Percentiles rank a stretch among this genome's conserved stretches.
These are phyloP conservation scores for Fraxinus quadrangulata DNA, from an alignment of 257 asterid genomes.

Conservation along the genomic window DNA sequence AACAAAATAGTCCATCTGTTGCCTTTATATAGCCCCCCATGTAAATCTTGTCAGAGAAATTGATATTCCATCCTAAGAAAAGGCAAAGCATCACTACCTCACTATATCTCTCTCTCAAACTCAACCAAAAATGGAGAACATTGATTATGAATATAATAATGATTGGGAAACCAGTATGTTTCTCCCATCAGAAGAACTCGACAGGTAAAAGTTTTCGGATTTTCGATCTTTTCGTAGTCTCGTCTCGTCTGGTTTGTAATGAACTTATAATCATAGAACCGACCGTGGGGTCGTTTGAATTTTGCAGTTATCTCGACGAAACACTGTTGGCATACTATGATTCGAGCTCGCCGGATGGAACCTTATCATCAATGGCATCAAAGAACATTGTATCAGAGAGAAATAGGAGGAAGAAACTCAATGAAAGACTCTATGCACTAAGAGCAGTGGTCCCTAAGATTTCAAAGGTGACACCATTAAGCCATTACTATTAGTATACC, in stretches of 20 bases:
- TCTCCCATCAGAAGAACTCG: slow-evolving; percentile 43
- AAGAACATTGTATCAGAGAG: slow-evolving; percentile 74
- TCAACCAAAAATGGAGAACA: slow-evolving; percentile 29
- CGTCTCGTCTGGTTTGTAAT: no score
- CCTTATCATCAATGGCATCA: slow-evolving; percentile 49
- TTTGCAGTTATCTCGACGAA: slow-evolving; percentile 51
- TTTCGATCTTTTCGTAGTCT: background rate
- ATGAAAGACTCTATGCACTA: slow-evolving; percentile 65
- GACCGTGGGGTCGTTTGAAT: background rate
- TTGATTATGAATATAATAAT: slow-evolving; percentile 35
- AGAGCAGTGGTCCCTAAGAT: slow-evolving; percentile 77
- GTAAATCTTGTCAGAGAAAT: no score
- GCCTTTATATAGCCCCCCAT: slow-evolving; percentile 5
- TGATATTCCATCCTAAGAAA: background rate
- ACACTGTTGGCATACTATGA: slow-evolving; percentile 50
- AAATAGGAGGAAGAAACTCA: slow-evolving; percentile 69
- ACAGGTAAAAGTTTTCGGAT: slow-evolving; percentile 28
- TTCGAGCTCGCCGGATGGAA: slow-evolving; percentile 76
- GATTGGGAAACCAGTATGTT: slow-evolving; percentile 46
- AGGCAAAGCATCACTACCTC: background rate
- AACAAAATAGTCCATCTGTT: background rate
- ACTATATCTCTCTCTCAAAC: background rate
- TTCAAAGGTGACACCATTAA: slow-evolving; percentile 46
- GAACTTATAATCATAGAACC: background rate
- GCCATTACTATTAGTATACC: background rate